phyloP scores from a whole-genome alignment of 305 asterid species.

The Striga hermonthica region DNA sequence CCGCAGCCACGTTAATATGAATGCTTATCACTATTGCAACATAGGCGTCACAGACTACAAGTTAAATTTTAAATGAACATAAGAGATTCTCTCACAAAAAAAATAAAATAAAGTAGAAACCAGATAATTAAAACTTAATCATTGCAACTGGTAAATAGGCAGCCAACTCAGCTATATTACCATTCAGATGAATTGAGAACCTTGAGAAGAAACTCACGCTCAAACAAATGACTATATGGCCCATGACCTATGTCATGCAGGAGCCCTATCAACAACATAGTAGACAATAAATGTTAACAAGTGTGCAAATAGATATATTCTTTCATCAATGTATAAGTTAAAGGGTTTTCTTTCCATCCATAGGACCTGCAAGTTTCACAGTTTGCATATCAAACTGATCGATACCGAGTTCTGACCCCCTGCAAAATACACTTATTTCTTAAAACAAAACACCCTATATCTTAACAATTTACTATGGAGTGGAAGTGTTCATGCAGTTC shows the following conservation, averaged over 20 bases:
- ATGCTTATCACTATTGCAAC: too few relatives aligned
- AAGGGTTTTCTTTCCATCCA: background rate
- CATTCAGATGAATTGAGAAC: conserved; percentile 61
- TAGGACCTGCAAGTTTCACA: conserved; percentile 86
- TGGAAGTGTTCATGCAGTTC: conserved; percentile 28
- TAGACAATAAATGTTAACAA: conserved; percentile 26
- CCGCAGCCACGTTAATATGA: too few relatives aligned
- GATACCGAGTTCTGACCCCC: conserved; percentile 89
- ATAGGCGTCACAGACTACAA: too few relatives aligned
- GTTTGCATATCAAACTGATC: conserved; percentile 73
- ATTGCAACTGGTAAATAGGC: too few relatives aligned
- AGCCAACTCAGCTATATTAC: conserved; percentile 43
- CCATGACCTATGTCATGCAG: conserved; percentile 97
- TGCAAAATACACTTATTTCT: conserved; percentile 39
- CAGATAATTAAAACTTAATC: too few relatives aligned
- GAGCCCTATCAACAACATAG: conserved; percentile 52
- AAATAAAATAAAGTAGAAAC: too few relatives aligned
- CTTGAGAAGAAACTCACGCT: conserved; percentile 78
- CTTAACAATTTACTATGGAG: conserved; percentile 11
- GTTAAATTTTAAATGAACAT: too few relatives aligned
- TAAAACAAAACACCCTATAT: conserved; percentile 10
- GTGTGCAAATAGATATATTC: conserved; percentile 22
- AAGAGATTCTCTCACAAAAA: too few relatives aligned
- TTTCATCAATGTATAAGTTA: conserved; percentile 18
- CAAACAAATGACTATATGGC: conserved; percentile 93